Conservation (phyloP, 2,329 filamentous ascomycete genomes). For the Aphanocladium album region DNA sequence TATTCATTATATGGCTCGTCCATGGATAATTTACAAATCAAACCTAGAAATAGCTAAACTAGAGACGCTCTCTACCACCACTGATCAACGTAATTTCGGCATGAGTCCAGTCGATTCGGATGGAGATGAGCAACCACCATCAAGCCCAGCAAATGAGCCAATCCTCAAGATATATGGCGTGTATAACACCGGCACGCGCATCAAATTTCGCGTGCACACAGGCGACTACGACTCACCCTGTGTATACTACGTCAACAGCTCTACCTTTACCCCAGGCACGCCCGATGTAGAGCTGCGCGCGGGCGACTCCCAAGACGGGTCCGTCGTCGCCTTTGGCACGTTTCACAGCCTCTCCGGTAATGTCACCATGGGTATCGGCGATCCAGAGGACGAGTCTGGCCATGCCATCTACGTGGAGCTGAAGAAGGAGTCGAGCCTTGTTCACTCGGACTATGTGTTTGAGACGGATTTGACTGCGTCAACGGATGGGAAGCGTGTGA, state of each 20-base stretch:
- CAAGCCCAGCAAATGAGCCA: background rate
- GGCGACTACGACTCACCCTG: background rate
- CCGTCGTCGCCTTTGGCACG: background rate
- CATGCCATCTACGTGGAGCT: background rate
- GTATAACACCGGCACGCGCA: background rate
- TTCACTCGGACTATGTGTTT: background rate
- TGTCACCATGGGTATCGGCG: background rate
- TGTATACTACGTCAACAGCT: background rate
- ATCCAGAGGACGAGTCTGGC: background rate
- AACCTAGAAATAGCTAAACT: too few species aligned
- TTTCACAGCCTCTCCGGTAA: background rate
- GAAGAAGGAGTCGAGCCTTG: background rate
- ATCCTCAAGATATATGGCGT: background rate
- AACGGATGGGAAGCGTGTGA: background rate
- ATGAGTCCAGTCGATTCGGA: background rate
- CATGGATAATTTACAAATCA: too few species aligned
- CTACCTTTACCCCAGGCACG: background rate
- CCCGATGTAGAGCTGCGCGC: background rate
- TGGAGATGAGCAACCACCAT: background rate
- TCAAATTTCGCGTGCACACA: background rate
- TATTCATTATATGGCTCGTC: too few species aligned
- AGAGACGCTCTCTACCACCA: too few species aligned
- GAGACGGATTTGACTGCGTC: background rate
- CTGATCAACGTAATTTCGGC: background rate
- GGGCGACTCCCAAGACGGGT: background rate